Percentiles rank a stretch among this genome's conserved stretches.
Conservation (phyloP, 2,329 filamentous ascomycete species). For the Geosmithia flava region DNA sequence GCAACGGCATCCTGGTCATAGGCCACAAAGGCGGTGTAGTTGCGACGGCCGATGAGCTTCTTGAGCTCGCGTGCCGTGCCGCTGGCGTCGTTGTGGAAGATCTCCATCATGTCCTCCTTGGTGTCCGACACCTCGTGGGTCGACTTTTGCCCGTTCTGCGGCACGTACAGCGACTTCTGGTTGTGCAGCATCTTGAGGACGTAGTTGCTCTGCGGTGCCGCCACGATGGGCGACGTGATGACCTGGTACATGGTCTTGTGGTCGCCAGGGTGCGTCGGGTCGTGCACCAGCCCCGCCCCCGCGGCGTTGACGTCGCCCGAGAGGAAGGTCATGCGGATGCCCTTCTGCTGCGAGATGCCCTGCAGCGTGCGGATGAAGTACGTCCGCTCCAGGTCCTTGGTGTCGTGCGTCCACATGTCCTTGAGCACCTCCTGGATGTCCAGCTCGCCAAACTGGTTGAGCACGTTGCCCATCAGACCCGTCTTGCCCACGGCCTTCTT, state of each 20-base stretch:
- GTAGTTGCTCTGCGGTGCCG: slow-evolving; percentile 72
- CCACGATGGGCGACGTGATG: slow-evolving; percentile 86
- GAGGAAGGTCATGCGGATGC: slow-evolving; percentile 91
- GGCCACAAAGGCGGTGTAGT: slow-evolving; percentile 87
- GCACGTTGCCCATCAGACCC: slow-evolving; percentile 86
- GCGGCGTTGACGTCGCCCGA: slow-evolving; percentile 85
- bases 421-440: slow-evolving; percentile 88
- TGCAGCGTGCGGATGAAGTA: slow-evolving; percentile 94
- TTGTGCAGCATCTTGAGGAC: slow-evolving; percentile 92
- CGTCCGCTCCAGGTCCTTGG: slow-evolving; percentile 91
- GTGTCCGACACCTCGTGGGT: slow-evolving; percentile 73
- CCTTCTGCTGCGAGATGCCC: slow-evolving; percentile 90
- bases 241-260: slow-evolving; percentile 99
- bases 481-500: slow-evolving; percentile 95
- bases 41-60: slow-evolving; percentile 84
- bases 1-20: slow-evolving; percentile 74
- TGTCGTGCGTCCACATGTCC: slow-evolving; percentile 97
- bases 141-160: slow-evolving; percentile 70
- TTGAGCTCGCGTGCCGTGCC: slow-evolving; percentile 74
- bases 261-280: slow-evolving; percentile 79
- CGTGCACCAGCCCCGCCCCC: slow-evolving; percentile 87
- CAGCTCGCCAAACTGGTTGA: slow-evolving; percentile 93
- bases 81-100: slow-evolving; percentile 88
- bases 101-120: slow-evolving; percentile 99
- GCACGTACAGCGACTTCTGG: slow-evolving; percentile 85